Evolutionary conservation across 768 basidiomycete genomes (phyloP), one percentile per base, ranked within the genome.

Genomic region (Candolleomyces efflorescens): DNA sequence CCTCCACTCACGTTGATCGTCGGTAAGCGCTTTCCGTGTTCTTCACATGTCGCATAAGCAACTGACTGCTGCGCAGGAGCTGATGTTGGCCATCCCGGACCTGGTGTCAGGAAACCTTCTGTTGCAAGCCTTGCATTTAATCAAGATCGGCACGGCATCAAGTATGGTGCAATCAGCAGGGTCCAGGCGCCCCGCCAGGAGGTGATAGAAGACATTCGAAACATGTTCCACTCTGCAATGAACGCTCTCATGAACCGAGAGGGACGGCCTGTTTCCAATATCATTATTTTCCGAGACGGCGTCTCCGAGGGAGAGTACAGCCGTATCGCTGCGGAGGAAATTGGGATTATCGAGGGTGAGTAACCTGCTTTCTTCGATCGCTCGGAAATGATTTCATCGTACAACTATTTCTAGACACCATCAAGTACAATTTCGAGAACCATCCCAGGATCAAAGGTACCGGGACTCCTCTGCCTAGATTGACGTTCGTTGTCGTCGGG

Each of bases 401-500:
- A n/a, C n/a, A n/a, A n/a, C 11, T 32, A 32, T 32, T 32, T 11
- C 7, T 11, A 32, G 32, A 5, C 11, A 32, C 32, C 1, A 32
- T 32, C 32, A 5, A 11, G 5, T 5, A 32, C 11, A 2, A 32
- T 11, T 32, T 32, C 11, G 5, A 32, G 11, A 32, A 32, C 32
- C 32, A 32, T 11, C 32, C 32, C 32, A 32, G 11, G 32, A 32
- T 32, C 32, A 32, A 32, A 32, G 32, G 32, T 32, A 32, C 32
- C 11, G 26, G 36, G 59, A 54, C 53, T 13, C 56, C 45, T 13
- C 6, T 58, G 22, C 44, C 38, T 15, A 46, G 26, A 1, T 20
- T 88, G 0, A 78, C 80, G 0, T 86, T 79, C 62, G 77, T 88
- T 13, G 74, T 86, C n/a, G 87, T 88, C 5, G 82, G 81, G 1